Evolutionary conservation across 2,329 filamentous ascomycete species (phyloP).

Genomic region (Zymoseptoria passerinii): DNA sequence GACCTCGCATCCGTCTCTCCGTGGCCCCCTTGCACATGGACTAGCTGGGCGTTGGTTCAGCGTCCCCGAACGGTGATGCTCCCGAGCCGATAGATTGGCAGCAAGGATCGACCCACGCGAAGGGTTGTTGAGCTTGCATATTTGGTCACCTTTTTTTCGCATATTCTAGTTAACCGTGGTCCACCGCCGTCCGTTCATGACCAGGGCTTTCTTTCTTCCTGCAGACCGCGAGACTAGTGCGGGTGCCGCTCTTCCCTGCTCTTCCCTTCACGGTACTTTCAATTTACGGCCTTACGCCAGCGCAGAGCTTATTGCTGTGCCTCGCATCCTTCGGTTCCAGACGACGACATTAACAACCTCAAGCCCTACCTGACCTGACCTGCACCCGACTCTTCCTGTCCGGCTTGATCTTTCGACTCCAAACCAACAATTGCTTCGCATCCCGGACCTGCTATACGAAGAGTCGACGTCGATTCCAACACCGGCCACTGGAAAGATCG

Average conservation of each 20-base stretch:
- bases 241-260: constrained; percentile 11
- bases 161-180: neutral
- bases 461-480: neutral
- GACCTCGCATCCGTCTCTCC: neutral
- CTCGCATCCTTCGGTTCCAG: neutral
- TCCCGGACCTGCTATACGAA: neutral
- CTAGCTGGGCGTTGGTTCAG: neutral
- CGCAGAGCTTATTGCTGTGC: constrained; percentile 10
- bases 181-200: constrained; percentile 9
- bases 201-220: constrained; percentile 17
- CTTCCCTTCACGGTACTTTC: constrained; percentile 12
- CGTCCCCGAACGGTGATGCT: constrained; percentile 17
- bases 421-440: neutral
- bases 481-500: neutral
- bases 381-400: constrained; percentile 9
- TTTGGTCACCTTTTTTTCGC: constrained; percentile 9
- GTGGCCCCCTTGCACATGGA: neutral
- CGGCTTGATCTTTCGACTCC: neutral
- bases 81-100: constrained; percentile 25
- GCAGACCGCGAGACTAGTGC: constrained; percentile 9
- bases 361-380: neutral
- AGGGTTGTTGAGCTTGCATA: constrained; percentile 10
- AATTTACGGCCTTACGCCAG: constrained; percentile 19
- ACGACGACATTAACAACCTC: neutral
- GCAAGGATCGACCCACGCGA: constrained; percentile 21